A percentile compares a stretch with the other conserved stretches of the same genome.
Conservation (phyloP, 768 basidiomycete genomes). For the Psilocybe cyanescens region DNA sequence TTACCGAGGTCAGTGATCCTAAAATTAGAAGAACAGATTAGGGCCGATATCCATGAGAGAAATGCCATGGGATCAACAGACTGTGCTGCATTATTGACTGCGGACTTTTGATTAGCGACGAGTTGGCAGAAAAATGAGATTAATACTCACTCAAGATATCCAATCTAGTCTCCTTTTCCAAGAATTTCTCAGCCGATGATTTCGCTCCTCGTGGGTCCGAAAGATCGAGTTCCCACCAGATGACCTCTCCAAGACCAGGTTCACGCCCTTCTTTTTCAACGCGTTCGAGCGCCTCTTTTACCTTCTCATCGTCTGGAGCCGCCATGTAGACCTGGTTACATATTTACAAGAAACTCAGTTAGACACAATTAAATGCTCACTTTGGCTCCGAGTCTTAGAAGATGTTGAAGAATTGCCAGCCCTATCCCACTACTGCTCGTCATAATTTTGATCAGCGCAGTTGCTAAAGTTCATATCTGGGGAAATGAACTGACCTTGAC, state of each 20-base stretch:
- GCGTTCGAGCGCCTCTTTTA: constrained; percentile 44
- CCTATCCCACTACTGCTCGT: constrained; percentile 42
- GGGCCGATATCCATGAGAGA: background rate
- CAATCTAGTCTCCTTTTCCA: constrained; percentile 50
- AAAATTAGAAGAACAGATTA: background rate
- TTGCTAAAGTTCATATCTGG: background rate
- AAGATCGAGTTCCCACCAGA: constrained; percentile 57
- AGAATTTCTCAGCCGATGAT: constrained; percentile 48
- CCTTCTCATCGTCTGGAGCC: constrained; percentile 49
- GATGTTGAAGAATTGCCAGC: constrained; percentile 50
- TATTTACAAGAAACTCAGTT: background rate
- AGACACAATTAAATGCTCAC: constrained; percentile 15
- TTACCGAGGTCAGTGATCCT: constrained; percentile 22
- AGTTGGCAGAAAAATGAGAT: background rate
- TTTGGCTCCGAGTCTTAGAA: constrained; percentile 56
- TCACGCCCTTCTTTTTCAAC: constrained; percentile 39
- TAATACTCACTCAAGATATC: constrained; percentile 52
- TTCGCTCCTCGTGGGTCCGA: constrained; percentile 47
- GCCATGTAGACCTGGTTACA: constrained; percentile 49
- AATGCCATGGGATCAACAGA: background rate
- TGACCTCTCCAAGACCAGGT: constrained; percentile 46
- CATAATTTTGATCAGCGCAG: background rate
- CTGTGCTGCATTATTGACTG: constrained; percentile 58
- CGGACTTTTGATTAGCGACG: background rate
- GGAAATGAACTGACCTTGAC: constrained; percentile 24